phyloP scores from a whole-genome alignment of 2,329 filamentous ascomycete genomes.

The Teratosphaeria zuluensis region DNA sequence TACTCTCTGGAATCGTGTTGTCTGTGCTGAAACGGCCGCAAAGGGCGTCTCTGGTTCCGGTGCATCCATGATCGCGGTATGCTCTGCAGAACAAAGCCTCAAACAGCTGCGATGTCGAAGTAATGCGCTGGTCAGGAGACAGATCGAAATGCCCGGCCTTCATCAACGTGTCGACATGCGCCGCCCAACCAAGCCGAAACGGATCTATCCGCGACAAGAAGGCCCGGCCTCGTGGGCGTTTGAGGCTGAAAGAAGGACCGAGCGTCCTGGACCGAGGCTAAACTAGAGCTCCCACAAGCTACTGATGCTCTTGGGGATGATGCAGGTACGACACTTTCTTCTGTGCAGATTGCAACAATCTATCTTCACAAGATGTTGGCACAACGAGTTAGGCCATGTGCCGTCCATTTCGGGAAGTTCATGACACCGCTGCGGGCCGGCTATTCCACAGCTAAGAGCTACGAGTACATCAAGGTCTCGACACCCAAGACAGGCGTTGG shows the following conservation, averaged over 20 bases:
- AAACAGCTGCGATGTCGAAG: not conserved
- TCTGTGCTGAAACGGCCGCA: constrained; percentile 78
- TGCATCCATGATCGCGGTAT: constrained; percentile 58
- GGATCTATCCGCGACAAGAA: not conserved
- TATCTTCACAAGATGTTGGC: constrained; percentile 15
- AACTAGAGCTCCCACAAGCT: not conserved
- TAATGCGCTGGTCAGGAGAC: not conserved
- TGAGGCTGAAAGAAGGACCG: not conserved
- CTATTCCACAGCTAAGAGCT: constrained; percentile 44
- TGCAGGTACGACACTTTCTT: not conserved
- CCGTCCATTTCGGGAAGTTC: constrained; percentile 49
- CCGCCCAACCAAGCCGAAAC: not conserved
- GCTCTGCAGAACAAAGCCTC: not conserved
- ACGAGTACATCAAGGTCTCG: constrained; percentile 75
- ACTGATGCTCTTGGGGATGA: not conserved
- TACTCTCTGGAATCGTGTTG: constrained; percentile 63
- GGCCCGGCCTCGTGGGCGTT: not conserved
- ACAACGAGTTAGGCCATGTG: constrained; percentile 45
- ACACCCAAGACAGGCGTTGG: constrained; percentile 82
- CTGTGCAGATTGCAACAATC: not conserved
- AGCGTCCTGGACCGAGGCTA: not conserved
- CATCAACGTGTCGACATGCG: not conserved
- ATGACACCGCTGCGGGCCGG: constrained; percentile 47
- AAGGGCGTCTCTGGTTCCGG: constrained; percentile 88
- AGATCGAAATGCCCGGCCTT: not conserved